Percentiles rank a stretch among this genome's conserved stretches.
These are phyloP conservation scores for Solanum chiquidenum DNA, from an alignment of 257 asterid genomes.

Conservation along the genomic window DNA sequence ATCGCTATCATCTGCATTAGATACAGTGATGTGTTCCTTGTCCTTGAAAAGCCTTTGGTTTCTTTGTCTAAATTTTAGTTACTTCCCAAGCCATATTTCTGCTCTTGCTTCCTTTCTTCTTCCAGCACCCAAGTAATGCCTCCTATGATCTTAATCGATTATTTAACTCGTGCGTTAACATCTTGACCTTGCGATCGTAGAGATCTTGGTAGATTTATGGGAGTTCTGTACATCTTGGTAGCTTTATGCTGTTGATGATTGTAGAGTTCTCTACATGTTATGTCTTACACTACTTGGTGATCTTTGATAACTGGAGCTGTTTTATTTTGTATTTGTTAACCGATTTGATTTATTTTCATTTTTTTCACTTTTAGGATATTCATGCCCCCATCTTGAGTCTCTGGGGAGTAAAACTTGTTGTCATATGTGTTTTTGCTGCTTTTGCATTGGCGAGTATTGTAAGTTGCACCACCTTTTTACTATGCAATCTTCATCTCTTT, in stretches of 20 bases:
- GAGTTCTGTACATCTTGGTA: not conserved
- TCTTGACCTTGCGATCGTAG: not conserved
- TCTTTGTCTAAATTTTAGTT: not conserved
- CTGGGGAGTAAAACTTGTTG: slow-evolving; percentile 84
- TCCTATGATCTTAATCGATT: not conserved
- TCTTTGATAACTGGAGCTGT: not conserved
- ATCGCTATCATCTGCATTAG: not conserved
- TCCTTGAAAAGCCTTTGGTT: not conserved
- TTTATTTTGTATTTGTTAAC: not conserved
- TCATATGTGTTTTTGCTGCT: slow-evolving; percentile 69
- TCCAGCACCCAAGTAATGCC: not conserved
- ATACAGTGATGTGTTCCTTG: not conserved
- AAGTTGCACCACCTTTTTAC: slow-evolving; percentile 23
- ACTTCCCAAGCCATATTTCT: not conserved
- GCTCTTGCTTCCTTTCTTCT: not conserved
- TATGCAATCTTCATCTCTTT: not conserved
- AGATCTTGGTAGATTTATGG: not conserved
- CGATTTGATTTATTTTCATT: slow-evolving; percentile 8
- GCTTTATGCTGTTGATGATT: not conserved
- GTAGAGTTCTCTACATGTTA: not conserved
- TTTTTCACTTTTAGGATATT: slow-evolving; percentile 42
- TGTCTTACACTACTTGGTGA: not conserved
- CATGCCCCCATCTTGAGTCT: slow-evolving; percentile 80
- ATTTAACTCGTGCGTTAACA: not conserved
- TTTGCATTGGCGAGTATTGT: slow-evolving; percentile 88